Evolutionary conservation across 768 basidiomycete genomes (phyloP).

Genomic region (Russula sp.): DNA sequence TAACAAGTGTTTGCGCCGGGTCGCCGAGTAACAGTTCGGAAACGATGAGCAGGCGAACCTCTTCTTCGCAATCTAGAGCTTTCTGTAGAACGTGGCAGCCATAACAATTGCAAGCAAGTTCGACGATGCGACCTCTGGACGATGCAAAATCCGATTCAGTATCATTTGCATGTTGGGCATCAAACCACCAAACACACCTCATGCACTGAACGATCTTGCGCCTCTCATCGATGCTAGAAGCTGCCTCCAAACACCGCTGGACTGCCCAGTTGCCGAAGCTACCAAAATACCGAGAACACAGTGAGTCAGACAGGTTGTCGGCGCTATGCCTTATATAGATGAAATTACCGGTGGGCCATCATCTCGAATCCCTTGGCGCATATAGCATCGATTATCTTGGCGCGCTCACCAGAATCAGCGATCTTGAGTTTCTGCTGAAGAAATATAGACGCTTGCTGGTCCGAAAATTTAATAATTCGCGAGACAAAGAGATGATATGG

Average conservation of each 20-base stretch:
- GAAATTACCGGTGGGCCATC: slow-evolving; percentile 78
- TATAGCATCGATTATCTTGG: slow-evolving; percentile 84
- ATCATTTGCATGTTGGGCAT: background rate
- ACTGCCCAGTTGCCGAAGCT: slow-evolving; percentile 95
- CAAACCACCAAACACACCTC: slow-evolving; percentile 48
- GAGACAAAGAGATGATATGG: slow-evolving; percentile 79
- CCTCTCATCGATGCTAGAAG: slow-evolving; percentile 68
- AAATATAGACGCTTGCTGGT: slow-evolving; percentile 89
- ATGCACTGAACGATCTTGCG: slow-evolving; percentile 83
- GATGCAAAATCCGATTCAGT: slow-evolving; percentile 1
- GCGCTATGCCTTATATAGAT: background rate
- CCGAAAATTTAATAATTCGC: slow-evolving; percentile 85
- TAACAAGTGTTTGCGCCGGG: slow-evolving; percentile 81
- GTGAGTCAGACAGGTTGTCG: background rate
- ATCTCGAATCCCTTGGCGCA: slow-evolving; percentile 82
- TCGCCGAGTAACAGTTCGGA: slow-evolving; percentile 81
- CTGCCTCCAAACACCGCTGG: slow-evolving; percentile 81
- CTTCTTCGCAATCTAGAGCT: slow-evolving; percentile 87
- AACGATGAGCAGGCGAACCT: slow-evolving; percentile 76
- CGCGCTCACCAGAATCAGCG: slow-evolving; percentile 70
- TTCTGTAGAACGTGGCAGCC: slow-evolving; percentile 89
- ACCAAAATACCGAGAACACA: slow-evolving; percentile 15
- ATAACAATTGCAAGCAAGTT: slow-evolving; percentile 85
- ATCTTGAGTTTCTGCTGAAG: slow-evolving; percentile 89
- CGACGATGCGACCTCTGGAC: slow-evolving; percentile 73